These are phyloP conservation scores for Medicago arabica DNA, from an alignment of 306 rosid species.

Conservation along the genomic window DNA sequence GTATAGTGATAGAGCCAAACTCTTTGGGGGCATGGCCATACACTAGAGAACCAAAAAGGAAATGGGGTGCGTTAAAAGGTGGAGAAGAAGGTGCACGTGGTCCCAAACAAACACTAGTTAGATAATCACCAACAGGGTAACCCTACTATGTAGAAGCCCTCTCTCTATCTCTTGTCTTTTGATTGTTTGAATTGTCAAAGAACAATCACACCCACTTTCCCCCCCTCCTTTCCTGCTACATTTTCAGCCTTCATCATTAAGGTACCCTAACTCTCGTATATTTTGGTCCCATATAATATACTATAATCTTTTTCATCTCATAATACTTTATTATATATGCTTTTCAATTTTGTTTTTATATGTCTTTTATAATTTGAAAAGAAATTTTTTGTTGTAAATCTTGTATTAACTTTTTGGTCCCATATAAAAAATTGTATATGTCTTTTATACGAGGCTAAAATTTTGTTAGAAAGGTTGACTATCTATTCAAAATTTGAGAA, in stretches of 20 bases:
- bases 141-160: constrained; percentile 10
- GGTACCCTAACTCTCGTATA: not conserved
- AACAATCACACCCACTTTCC: constrained; percentile 42
- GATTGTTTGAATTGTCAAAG: constrained; percentile 43
- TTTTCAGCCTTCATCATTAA: constrained; percentile 2
- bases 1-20: constrained; percentile 15
- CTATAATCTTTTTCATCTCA: not conserved
- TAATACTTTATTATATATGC: not conserved
- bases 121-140: constrained; percentile 26
- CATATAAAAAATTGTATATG: no score
- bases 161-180: constrained; percentile 1
- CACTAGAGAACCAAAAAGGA: constrained; percentile 42
- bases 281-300: not conserved
- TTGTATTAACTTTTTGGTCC: no score
- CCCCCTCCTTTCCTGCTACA: not conserved
- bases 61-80: constrained; percentile 52
- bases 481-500: no score
- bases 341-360: no score
- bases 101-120: constrained; percentile 38
- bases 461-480: no score
- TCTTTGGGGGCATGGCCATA: constrained; percentile 3
- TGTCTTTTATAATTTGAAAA: no score
- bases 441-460: no score
- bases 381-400: no score
- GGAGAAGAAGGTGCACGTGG: constrained; percentile 57